Base-by-base conservation (phyloP, 2,329 filamentous ascomycete genomes). In the Trichoderma sp. region DNA sequence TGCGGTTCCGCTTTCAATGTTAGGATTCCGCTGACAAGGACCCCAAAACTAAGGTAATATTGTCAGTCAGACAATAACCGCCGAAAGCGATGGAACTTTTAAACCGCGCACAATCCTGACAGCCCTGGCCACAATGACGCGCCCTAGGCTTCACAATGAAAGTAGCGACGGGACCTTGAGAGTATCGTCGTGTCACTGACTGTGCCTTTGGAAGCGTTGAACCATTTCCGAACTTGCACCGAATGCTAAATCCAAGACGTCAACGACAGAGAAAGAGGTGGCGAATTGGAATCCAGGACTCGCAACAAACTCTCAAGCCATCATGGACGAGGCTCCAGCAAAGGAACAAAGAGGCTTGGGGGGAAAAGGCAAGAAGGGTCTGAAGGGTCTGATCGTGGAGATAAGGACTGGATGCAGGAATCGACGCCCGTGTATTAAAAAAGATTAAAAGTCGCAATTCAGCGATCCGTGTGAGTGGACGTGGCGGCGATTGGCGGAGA, bases 381-480 rank as follows among this genome's bases (percentile, higher is more conserved):
- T 39, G 34, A 15, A 57, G 39, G 30, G 60, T 28, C 36, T 70
- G 68, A 71, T 51, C 28, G 66, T 30, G 66, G n/a, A 58, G 63
- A 72, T 72, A 72, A 68, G 70, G 39, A 34, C 34, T 36, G 34
- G 34, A 15, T 36, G 34, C 26, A n/a, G 32, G 64, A 60, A 18
- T 36, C 28, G 47, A 43, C 18, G 39, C 34, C 32, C 30, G 15
- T 26, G 66, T 30, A 62, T 28, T 62, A 32, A 30, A 15, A 26
- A 21, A 28, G 60, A 68, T 51, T 51, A 67, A 72, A 67, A 72
- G 57, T 72, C 57, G 63, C 70, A 68, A 24, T 58, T 39, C 53
- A 28, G 36, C 65, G 64, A 57, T 53, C 47, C 43, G 70, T 72
- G 70, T 72, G 70, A 51, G 70, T 67, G 70, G 64, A 62, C 63